Evolutionary conservation across 2,329 filamentous ascomycete genomes (phyloP).

Genomic region (Bimuria novae-zelandiae): DNA sequence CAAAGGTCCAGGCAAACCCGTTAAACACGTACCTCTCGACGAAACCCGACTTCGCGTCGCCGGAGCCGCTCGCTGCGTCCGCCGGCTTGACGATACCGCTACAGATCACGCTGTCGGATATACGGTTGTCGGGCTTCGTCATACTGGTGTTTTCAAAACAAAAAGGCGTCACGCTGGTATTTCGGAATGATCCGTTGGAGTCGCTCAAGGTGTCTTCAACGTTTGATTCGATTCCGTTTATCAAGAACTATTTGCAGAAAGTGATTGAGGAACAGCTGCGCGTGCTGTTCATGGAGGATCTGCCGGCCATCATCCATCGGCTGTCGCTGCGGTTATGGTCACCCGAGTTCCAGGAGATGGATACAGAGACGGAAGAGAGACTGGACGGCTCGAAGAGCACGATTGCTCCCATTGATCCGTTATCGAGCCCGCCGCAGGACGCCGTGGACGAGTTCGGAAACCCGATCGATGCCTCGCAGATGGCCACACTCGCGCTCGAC

Average conservation of each 20-base stretch:
- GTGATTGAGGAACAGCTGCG: slow-evolving; percentile 94
- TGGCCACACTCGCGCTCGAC: slow-evolving; percentile 78
- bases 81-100: slow-evolving; percentile 96
- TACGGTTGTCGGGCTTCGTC: slow-evolving; percentile 94
- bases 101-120: slow-evolving; percentile 93
- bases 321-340: slow-evolving; percentile 88
- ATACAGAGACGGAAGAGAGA: slow-evolving; percentile 60
- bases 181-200: slow-evolving; percentile 96
- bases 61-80: slow-evolving; percentile 86
- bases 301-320: slow-evolving; percentile 94
- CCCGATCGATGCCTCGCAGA: slow-evolving; percentile 72
- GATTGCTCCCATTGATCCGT: slow-evolving; percentile 72
- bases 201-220: slow-evolving; percentile 98
- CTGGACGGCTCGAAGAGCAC: slow-evolving; percentile 54
- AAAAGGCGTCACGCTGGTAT: slow-evolving; percentile 94
- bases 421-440: slow-evolving; percentile 79
- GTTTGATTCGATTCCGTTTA: slow-evolving; percentile 98
- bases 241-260: slow-evolving; percentile 93
- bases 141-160: slow-evolving; percentile 97
- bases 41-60: slow-evolving; percentile 89
- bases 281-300: slow-evolving; percentile 95
- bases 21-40: slow-evolving; percentile 94
- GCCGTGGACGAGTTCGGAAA: slow-evolving; percentile 82
- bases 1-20: slow-evolving; percentile 95
- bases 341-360: slow-evolving; percentile 74